Evolutionary conservation across 306 rosid genomes (phyloP), one percentile per base, ranked within the genome.

Genomic region (Myrica gale): DNA sequence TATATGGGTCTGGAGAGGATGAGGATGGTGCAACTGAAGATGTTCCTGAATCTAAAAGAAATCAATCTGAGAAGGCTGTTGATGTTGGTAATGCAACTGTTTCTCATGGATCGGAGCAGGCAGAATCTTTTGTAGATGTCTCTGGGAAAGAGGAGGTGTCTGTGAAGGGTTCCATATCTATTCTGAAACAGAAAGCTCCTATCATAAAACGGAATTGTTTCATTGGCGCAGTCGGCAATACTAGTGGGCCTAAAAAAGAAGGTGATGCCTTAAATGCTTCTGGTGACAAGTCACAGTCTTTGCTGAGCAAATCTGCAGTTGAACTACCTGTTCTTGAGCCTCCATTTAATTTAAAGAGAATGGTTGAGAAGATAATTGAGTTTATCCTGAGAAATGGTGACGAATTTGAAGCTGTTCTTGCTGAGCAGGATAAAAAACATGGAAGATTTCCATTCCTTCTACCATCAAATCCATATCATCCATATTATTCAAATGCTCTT

Each of bases 381-480:
- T 92, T 92, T 87, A 84, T 92, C 71, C 62, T 79, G 70, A 92
- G 75, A 75, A 92, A 92, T 67, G 98, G 98, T 46, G 89, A 81
- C 81, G 89, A 89, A 75, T 87, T 92, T 82, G 96, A 90, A 82
- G 83, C 84, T 70, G 86, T 90, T 74, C 92, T 92, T 51, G 83
- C 85, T 42, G 94, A 90, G 44, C 97, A 92, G 85, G 93, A 92
- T 77, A 88, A 89, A 44, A 83, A 85, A 56, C 86, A 89, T 72
- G 94, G 96, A 86, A 89, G 96, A 80, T 92, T 92, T 80, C 89
- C 89, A 23, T 92, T 92, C 87, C 96, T 92, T 74, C 68, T 90
- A 79, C 88, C 96, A 42, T 84, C 92, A 23, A 89, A 92, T 68
- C 89, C 72, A 45, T 92, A 92, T 73, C 90, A 90, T 81, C 76